phyloP scores from a whole-genome alignment of 106 monocot species.

The Agapanthus africanus region DNA sequence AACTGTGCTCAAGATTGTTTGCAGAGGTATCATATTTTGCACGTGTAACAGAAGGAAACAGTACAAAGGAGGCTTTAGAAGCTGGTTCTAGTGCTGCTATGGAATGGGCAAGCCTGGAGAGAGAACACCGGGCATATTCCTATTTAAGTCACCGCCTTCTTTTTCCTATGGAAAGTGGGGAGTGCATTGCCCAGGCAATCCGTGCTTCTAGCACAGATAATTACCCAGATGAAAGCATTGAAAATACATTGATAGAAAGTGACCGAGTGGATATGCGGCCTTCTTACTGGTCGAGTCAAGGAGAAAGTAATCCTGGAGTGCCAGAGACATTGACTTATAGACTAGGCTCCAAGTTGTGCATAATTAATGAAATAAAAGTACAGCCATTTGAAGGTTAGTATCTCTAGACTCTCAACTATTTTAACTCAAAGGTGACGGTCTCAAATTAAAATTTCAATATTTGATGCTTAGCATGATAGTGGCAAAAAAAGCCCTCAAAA shows the following conservation, averaged over 20 bases:
- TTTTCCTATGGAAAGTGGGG: conserved; percentile 11
- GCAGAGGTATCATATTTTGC: conserved; percentile 35
- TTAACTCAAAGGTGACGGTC: neutral
- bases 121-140: conserved; percentile 47
- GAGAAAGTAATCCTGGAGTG: conserved; percentile 27
- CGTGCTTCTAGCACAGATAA: conserved; percentile 73
- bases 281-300: conserved; percentile 58
- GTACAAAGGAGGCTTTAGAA: conserved; percentile 2
- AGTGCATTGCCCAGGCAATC: conserved; percentile 33
- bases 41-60: conserved; percentile 19
- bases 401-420: neutral
- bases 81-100: conserved; percentile 11
- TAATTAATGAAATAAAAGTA: conserved; percentile 45
- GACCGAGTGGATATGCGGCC: conserved; percentile 18
- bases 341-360: conserved; percentile 34
- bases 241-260: conserved; percentile 32
- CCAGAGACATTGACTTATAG: conserved; percentile 50
- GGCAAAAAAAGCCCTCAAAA: too few species aligned
- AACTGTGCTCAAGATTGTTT: conserved; percentile 27
- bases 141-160: conserved; percentile 26
- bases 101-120: conserved; percentile 30
- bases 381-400: conserved; percentile 43
- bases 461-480: too few species aligned
- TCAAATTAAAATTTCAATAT: too few species aligned
- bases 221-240: conserved; percentile 49